Base-by-base conservation (phyloP, 1,284 basidiomycete species). In the Ustilago loliicola region DNA sequence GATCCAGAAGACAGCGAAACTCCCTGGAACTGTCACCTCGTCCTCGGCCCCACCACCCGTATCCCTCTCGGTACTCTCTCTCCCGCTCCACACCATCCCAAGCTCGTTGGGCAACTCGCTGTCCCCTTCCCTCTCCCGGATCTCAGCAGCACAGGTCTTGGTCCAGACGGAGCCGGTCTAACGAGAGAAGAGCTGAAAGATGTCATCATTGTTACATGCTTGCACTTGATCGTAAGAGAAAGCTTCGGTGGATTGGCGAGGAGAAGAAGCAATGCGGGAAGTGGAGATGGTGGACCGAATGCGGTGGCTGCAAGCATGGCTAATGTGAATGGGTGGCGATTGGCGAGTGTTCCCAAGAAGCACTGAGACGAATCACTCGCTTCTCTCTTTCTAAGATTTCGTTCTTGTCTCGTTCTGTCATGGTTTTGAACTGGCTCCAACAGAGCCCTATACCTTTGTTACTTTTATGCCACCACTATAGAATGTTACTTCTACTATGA, bases 21-120 rank as follows among this genome's bases (percentile, higher is more conserved):
- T 30, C 94, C 95, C 0, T 99, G 96, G 96, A 91, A 91, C 48
- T 98, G 96, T 85, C 83, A 84, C 51, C 84, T 87, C 13, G 86
- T 89, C 1, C 87, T 88, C 55, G 79, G 81, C 1, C 72, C 80
- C 1, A 61, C 55, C 13, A 83, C 82, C 11, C 79, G 83, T n/a
- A 84, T 86, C 50, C 84, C 84, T 11, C 66, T 86, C n/a, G 94
- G 96, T 3, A 77, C 78, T 13, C 68, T 85, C 17, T 65, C 68
- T n/a, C 96, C 96, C 7, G 95, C 95, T 1, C 96, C 95, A 19
- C 95, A 98, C 86, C 96, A 98, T 87, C 96, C 96, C 8, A 95
- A 96, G 86, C 92, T 98, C 21, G 93, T 98, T 32, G 93, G 92
- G 38, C 91, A 95, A 87, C 90, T 98, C 67, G 93, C 94, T 85